Base-by-base conservation (phyloP, 331 rosid genomes). In the Telfairia occidentalis region DNA sequence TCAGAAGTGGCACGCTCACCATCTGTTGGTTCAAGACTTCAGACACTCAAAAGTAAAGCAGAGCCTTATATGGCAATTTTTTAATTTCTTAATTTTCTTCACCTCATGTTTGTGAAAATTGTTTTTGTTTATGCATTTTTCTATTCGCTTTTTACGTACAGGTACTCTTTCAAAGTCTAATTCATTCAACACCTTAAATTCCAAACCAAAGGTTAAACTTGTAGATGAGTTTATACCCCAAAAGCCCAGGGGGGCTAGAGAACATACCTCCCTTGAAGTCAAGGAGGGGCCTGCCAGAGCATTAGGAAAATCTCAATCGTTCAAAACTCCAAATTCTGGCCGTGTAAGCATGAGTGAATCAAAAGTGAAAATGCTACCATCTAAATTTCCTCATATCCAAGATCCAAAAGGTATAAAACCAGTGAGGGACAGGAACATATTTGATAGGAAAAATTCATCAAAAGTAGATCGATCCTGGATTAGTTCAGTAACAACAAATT, bases 121-220 rank as follows among this genome's bases (percentile, higher is more conserved):
- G 77, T 78, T 77, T 38, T 57, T 30, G 43, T 78, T 73, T 43
- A 60, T 23, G 63, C 54, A 6, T 70, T 58, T 16, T 18, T 55
- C 59, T 19, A 37, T 55, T 50, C n/a, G 69, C 85, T 57, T 84
- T 76, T 30, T 63, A 65, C 74, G 18, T 83, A 61, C 85, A 94
- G 97, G 96, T 77, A 54, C 85, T 23, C 81, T 94, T 23, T 75
- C 82, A 64, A 94, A 89, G 86, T 94, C 97, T 57, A 85, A 81
- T 74, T 94, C 97, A 37, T 94, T 89, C 85, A 89, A 37, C 78
- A 75, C 76, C 73, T 35, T 83, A 8, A 88, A 76, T 86, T 83
- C 89, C 75, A 91, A 88, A 81, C 85, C 91, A n/a, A 87, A 82
- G 82, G 85, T 86, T 83, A 91, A 84, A 83, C 87, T 53, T 76